Evolutionary conservation across 176 grass and related monocot genomes (phyloP).

Genomic region (Phyllostachys edulis): DNA sequence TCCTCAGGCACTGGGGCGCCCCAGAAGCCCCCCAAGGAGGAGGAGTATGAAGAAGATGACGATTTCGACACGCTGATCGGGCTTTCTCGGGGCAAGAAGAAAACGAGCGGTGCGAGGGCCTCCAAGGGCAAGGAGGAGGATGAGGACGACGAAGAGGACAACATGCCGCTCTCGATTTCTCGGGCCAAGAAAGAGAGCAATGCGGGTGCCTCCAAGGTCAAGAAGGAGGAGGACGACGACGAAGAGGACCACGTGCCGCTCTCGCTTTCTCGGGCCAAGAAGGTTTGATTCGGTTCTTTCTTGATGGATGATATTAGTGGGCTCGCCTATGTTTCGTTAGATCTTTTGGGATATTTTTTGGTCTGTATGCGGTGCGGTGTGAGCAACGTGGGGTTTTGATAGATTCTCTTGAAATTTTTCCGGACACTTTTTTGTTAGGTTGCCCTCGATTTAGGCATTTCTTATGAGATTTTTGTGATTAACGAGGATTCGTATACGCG

Average conservation of each 20-base stretch:
- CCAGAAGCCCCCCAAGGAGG: background rate
- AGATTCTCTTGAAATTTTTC: background rate
- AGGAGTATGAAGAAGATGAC: too few relatives aligned
- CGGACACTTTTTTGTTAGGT: background rate
- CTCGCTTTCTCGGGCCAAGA: constrained; percentile 31
- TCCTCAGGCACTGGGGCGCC: too few relatives aligned
- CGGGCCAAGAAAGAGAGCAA: constrained; percentile 36
- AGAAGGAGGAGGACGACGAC: constrained; percentile 7
- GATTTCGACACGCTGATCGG: too few relatives aligned
- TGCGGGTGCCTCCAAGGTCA: constrained; percentile 15
- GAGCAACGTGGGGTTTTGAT: background rate
- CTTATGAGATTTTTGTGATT: background rate
- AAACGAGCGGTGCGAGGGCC: constrained; percentile 30
- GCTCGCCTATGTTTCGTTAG: background rate
- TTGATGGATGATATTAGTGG: background rate
- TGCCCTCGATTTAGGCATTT: background rate
- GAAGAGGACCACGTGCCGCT: background rate
- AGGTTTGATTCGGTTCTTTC: constrained; percentile 25
- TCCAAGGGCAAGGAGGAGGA: constrained; percentile 32
- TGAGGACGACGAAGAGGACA: constrained; percentile 1
- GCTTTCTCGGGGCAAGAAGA: constrained; percentile 39
- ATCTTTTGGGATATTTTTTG: background rate
- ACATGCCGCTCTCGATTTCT: constrained; percentile 20
- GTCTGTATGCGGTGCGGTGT: background rate
- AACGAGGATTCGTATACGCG: background rate